A percentile compares a stretch with the other conserved stretches of the same genome.
phyloP scores from a whole-genome alignment of 176 grass and related monocot species.

The Stipa capillata region DNA sequence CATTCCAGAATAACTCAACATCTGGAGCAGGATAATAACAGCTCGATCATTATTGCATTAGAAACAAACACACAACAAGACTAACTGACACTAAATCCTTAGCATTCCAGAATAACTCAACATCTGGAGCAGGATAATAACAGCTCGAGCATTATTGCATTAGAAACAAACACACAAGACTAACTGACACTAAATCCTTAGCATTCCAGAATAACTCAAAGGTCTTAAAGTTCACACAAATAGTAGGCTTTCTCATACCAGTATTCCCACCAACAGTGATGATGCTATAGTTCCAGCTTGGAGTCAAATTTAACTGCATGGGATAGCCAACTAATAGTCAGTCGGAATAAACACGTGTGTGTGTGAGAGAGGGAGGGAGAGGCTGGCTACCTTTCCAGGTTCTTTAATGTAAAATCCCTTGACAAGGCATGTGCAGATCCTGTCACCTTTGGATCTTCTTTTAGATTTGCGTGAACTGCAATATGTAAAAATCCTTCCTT shows the following conservation, averaged over 20 bases:
- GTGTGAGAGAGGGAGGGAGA: background rate
- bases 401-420: constrained; percentile 62
- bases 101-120: constrained; percentile 74
- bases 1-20: constrained; percentile 75
- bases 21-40: constrained; percentile 39
- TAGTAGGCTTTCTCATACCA: constrained; percentile 31
- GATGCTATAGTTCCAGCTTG: constrained; percentile 46
- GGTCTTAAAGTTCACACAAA: constrained; percentile 10
- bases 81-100: constrained; percentile 50
- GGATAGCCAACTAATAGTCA: constrained; percentile 12
- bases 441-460: constrained; percentile 51
- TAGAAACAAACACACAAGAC: constrained; percentile 16
- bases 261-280: constrained; percentile 64
- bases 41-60: constrained; percentile 21
- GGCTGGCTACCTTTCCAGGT: constrained; percentile 36
- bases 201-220: constrained; percentile 54
- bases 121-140: constrained; percentile 41
- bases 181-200: constrained; percentile 52
- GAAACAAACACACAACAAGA: constrained; percentile 18
- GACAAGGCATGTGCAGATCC: constrained; percentile 64
- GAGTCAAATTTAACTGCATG: constrained; percentile 67
- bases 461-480: constrained; percentile 58
- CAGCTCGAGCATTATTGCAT: constrained; percentile 6
- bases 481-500: constrained; percentile 47
- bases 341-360: background rate